Evolutionary conservation across 768 basidiomycete genomes (phyloP).

Genomic region (Pleurotus giganteus): DNA sequence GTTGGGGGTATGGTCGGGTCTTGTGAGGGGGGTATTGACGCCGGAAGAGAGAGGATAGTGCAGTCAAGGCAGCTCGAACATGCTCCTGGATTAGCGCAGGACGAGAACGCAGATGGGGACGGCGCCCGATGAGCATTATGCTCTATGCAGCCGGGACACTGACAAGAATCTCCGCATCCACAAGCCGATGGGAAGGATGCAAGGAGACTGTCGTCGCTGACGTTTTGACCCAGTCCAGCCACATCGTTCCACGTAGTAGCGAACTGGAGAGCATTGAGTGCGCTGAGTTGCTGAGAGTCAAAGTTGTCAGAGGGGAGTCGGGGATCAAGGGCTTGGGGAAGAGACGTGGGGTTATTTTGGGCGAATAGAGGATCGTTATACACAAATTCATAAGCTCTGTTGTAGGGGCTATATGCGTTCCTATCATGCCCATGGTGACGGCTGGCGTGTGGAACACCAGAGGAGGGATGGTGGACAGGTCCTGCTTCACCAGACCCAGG

Average conservation of each 20-base stretch:
- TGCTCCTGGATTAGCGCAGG: slow-evolving; percentile 34
- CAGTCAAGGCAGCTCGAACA: slow-evolving; percentile 59
- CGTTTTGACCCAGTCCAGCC: background rate
- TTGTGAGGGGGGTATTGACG: slow-evolving; percentile 33
- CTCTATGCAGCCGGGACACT: slow-evolving; percentile 63
- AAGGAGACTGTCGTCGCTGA: slow-evolving; percentile 5
- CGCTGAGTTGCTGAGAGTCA: slow-evolving; percentile 17
- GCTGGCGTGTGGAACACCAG: slow-evolving; percentile 33
- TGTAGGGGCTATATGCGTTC: slow-evolving; percentile 63
- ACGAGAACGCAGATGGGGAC: slow-evolving; percentile 33
- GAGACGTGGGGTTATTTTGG: slow-evolving; percentile 22
- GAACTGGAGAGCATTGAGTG: too few relatives aligned
- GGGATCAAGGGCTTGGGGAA: slow-evolving; percentile 25
- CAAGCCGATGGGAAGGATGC: slow-evolving; percentile 48
- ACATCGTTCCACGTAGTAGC: background rate
- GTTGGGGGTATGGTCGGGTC: slow-evolving; percentile 39
- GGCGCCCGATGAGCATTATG: slow-evolving; percentile 38
- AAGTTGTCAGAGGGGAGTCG: slow-evolving; percentile 26
- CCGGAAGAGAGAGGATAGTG: slow-evolving; percentile 50
- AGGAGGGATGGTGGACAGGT: slow-evolving; percentile 47
- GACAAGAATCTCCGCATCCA: slow-evolving; percentile 60
- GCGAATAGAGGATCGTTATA: slow-evolving; percentile 23
- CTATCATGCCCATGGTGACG: slow-evolving; percentile 52
- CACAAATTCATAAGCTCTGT: slow-evolving; percentile 58
- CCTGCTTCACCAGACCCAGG: slow-evolving; percentile 30